Evolutionary conservation across 106 monocot species (phyloP), one percentile per base, ranked within the genome.

Genomic region (Acorus calamus): DNA sequence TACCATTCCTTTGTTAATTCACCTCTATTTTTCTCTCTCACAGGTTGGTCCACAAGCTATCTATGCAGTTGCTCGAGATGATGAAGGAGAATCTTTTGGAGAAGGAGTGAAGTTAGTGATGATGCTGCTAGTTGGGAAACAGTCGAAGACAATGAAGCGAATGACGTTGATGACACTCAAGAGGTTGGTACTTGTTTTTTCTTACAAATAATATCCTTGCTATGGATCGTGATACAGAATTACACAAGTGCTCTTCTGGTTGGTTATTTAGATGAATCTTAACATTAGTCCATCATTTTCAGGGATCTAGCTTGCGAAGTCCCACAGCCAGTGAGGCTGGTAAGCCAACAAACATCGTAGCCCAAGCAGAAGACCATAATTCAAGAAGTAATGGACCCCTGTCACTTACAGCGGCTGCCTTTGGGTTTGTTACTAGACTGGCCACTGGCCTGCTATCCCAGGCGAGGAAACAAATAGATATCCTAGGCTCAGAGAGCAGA

Each of bases 51-150:
- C 91, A 56, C 91, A 98, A 71, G 84, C 83, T 61, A 70, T 98
- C 69, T 98, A 79, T 88, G 88, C 92, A 57, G 91, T 98, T 73
- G 79, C 79, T 69, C 73, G 88, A 65, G 88, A 86, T 49, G 84
- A 81, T 69, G 83, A 83, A 60, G 85, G 76, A 5, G 96, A 87
- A 60, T 78, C 76, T 14, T 79, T 83, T 63, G 70, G 69, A 66
- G 81, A 81, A 69, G 89, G 79, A 88, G 84, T 74, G 86, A 87
- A 69, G 61, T 71, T 54, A 78, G 81, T 55, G 80, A 72, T 14
- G 80, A 74, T 66, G 80, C 69, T 71, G 93, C 78, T 52, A 93
- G 85, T 67, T 93, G 93, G 93, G 93, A 88, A 77, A 93, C 88
- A 7, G 78, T 88, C 58, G 82, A 88, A 66, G 93, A 83, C 63